A percentile compares a stretch with the other conserved stretches of the same genome.
phyloP scores from a whole-genome alignment of 2,329 filamentous ascomycete genomes.

The Decorospora gaudefroyi region DNA sequence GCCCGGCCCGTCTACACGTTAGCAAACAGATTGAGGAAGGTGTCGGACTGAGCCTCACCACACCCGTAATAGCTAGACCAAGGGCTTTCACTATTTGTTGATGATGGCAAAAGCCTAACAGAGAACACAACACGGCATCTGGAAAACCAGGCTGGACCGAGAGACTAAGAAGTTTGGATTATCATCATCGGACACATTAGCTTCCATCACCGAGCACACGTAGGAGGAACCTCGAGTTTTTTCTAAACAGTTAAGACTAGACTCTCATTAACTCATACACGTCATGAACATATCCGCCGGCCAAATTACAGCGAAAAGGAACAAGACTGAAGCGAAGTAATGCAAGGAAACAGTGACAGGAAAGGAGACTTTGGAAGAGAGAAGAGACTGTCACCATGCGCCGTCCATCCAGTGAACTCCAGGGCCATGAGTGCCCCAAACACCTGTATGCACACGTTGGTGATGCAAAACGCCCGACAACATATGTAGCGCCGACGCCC shows the following conservation, averaged over 20 bases:
- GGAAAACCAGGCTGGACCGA: too few species aligned
- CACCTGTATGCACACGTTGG: constrained; percentile 17
- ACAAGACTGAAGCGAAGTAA: constrained; percentile 27
- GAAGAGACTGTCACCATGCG: constrained; percentile 20
- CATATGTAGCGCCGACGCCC: constrained; percentile 19
- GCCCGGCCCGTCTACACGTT: too few species aligned
- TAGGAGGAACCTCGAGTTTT: too few species aligned
- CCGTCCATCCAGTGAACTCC: constrained; percentile 21
- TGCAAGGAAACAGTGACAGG: constrained; percentile 18
- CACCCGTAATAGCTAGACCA: too few species aligned
- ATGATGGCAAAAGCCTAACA: too few species aligned
- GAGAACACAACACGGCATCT: too few species aligned
- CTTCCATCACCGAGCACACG: too few species aligned
- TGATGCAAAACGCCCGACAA: constrained; percentile 34
- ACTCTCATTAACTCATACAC: constrained; percentile 34
- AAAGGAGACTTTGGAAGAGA: constrained; percentile 10
- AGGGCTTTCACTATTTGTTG: too few species aligned
- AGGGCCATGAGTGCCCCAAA: constrained; percentile 17
- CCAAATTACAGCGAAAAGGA: constrained; percentile 24
- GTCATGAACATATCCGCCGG: constrained; percentile 32
- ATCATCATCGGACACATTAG: too few species aligned
- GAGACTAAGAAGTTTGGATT: too few species aligned
- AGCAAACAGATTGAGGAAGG: too few species aligned
- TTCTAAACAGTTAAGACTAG: constrained; percentile 24
- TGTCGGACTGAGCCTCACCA: too few species aligned